Evolutionary conservation across 495 filamentous ascomycete species (phyloP).

Genomic region (Penicillium turbatum): DNA sequence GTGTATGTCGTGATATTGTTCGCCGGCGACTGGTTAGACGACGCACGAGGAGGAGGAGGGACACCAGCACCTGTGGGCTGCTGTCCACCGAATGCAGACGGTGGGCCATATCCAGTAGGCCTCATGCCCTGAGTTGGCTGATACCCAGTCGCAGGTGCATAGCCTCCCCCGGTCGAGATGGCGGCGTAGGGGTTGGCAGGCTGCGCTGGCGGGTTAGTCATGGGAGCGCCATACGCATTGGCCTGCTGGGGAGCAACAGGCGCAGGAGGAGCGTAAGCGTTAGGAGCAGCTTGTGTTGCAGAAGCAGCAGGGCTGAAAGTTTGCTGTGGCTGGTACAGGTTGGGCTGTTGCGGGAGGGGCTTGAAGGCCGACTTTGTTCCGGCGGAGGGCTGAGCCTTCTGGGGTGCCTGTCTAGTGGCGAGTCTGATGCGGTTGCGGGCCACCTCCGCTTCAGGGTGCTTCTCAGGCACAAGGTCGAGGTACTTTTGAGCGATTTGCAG

Average conservation of each 20-base stretch:
- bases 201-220: slow-evolving; percentile 34
- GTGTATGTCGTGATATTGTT: slow-evolving; percentile 56
- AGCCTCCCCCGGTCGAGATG: slow-evolving; percentile 31
- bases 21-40: slow-evolving; percentile 55
- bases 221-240: slow-evolving; percentile 33
- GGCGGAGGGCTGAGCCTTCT: slow-evolving; percentile 29
- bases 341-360: slow-evolving; percentile 39
- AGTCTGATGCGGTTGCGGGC: slow-evolving; percentile 81
- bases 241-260: slow-evolving; percentile 17
- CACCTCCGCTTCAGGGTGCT: slow-evolving; percentile 84
- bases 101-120: slow-evolving; percentile 23
- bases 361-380: slow-evolving; percentile 26
- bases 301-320: slow-evolving; percentile 34
- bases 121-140: slow-evolving; percentile 44
- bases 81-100: slow-evolving; percentile 41
- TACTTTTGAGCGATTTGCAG: slow-evolving; percentile 85
- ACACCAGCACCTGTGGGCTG: slow-evolving; percentile 37
- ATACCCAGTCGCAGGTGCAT: slow-evolving; percentile 40
- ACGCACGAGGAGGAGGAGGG: slow-evolving; percentile 55
- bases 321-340: slow-evolving; percentile 37
- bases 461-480: slow-evolving; percentile 77
- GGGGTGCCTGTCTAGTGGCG: slow-evolving; percentile 67
- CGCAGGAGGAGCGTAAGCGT: slow-evolving; percentile 36
- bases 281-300: slow-evolving; percentile 21
- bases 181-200: slow-evolving; percentile 61